Evolutionary conservation across 768 basidiomycete genomes (phyloP).

Genomic region (Boletus tomentosulus): DNA sequence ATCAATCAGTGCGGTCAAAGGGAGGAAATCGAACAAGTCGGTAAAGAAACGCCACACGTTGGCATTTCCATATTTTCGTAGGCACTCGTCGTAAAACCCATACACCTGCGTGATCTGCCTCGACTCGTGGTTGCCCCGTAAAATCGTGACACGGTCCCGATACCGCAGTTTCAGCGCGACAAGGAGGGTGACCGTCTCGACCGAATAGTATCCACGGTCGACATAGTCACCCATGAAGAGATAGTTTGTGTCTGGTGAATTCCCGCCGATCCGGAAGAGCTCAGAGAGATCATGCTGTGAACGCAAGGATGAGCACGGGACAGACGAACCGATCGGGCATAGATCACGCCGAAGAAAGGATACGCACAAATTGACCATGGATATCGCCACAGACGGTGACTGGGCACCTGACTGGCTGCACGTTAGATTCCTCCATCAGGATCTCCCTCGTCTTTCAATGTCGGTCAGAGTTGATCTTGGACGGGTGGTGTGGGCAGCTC

Average conservation of each 20-base stretch:
- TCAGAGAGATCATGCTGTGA: constrained; percentile 97
- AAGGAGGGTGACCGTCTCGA: constrained; percentile 96
- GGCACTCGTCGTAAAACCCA: constrained; percentile 99
- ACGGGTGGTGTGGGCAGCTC: constrained; percentile 9
- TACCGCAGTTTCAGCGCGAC: constrained; percentile 97
- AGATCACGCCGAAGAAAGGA: constrained; percentile 17
- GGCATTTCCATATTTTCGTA: constrained; percentile 99
- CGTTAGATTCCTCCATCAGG: constrained; percentile 98
- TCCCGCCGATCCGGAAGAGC: constrained; percentile 96
- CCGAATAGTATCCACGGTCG: constrained; percentile 98
- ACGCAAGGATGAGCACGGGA: constrained; percentile 9
- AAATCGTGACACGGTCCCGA: constrained; percentile 95
- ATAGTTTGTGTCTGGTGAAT: constrained; percentile 98
- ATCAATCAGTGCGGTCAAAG: constrained; percentile 96
- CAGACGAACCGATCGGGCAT: constrained; percentile 19
- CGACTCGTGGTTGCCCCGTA: constrained; percentile 98
- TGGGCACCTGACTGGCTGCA: constrained; percentile 96
- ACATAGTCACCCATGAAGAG: constrained; percentile 99
- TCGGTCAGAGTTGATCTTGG: constrained; percentile 19
- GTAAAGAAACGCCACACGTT: constrained; percentile 99
- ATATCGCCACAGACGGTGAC: constrained; percentile 99
- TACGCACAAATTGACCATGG: constrained; percentile 98
- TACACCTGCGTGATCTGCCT: constrained; percentile 99
- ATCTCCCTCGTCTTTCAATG: constrained; percentile 86
- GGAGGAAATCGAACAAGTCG: constrained; percentile 96